These are phyloP conservation scores for Puya raimondii DNA, from an alignment of 176 grass and related monocot species.

Conservation along the genomic window DNA sequence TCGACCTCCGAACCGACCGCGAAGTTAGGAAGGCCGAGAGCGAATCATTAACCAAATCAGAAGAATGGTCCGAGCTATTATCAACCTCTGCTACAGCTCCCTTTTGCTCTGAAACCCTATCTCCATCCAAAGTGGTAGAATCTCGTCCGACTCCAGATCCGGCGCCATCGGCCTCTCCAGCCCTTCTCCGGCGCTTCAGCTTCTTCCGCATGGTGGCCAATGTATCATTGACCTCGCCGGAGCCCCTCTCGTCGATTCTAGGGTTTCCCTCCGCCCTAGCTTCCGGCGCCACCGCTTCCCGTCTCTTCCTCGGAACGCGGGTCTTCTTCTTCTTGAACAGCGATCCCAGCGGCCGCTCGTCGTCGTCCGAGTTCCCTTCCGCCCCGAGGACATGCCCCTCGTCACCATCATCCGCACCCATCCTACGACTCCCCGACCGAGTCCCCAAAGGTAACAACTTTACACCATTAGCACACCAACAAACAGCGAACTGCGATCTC, in stretches of 20 bases:
- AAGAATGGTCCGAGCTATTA: slow-evolving; percentile 17
- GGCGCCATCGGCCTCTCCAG: slow-evolving; percentile 22
- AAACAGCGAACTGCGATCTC: slow-evolving; percentile 19
- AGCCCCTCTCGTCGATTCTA: slow-evolving; percentile 7
- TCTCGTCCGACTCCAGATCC: slow-evolving; percentile 7
- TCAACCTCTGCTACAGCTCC: slow-evolving; percentile 17
- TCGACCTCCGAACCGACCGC: slow-evolving; percentile 19
- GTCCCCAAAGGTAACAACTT: slow-evolving; percentile 9
- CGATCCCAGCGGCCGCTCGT: slow-evolving; percentile 37
- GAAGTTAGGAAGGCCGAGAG: slow-evolving; percentile 40
- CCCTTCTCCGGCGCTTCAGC: slow-evolving; percentile 72
- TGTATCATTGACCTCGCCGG: slow-evolving; percentile 75
- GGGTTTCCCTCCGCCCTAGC: slow-evolving; percentile 28
- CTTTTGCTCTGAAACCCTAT: slow-evolving; percentile 22
- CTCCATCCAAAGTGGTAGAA: not conserved
- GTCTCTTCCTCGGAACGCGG: slow-evolving; percentile 20
- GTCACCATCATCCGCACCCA: slow-evolving; percentile 20
- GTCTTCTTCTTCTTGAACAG: slow-evolving; percentile 37
- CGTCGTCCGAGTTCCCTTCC: slow-evolving; percentile 32
- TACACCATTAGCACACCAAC: slow-evolving; percentile 1
- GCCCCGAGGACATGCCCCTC: slow-evolving; percentile 15
- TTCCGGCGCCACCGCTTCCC: not conserved
- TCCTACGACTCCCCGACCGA: slow-evolving; percentile 11
- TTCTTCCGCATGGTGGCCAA: slow-evolving; percentile 83
- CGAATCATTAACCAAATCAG: slow-evolving; percentile 56